Evolutionary conservation across 805 yeast genomes (phyloP).

Genomic region (Kluyveromyces aestuarii): DNA sequence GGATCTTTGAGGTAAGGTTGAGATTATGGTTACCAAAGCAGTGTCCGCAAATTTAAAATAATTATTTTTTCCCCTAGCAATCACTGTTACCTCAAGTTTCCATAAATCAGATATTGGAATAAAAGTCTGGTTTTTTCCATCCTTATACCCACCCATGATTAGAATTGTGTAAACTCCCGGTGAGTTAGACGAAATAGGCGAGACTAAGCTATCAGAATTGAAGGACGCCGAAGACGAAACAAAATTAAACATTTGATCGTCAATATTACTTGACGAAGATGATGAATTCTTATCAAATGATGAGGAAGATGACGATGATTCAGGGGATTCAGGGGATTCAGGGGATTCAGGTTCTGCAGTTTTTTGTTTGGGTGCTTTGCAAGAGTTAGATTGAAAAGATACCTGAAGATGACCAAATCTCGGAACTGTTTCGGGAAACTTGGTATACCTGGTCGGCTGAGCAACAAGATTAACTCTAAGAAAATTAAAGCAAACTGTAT

Average conservation of each 20-base stretch:
- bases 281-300: neutral
- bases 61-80: constrained; percentile 28
- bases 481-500: constrained; percentile 40
- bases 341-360: neutral
- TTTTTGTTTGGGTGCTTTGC: neutral
- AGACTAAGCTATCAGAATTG: neutral
- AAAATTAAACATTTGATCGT: constrained; percentile 1
- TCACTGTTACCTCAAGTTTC: constrained; percentile 33
- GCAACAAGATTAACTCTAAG: constrained; percentile 34
- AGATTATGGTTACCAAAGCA: constrained; percentile 27
- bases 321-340: neutral
- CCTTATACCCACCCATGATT: constrained; percentile 43
- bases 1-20: constrained; percentile 8
- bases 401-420: constrained; percentile 34
- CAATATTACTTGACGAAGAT: constrained; percentile 1
- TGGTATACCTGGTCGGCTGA: constrained; percentile 23
- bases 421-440: constrained; percentile 28
- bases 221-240: constrained; percentile 3
- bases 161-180: constrained; percentile 18
- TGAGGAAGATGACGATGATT: constrained; percentile 4
- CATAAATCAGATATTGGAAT: constrained; percentile 34
- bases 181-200: constrained; percentile 1
- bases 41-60: constrained; percentile 31
- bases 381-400: constrained; percentile 12
- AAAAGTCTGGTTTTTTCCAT: constrained; percentile 22